These are phyloP conservation scores for Fusarium nelsonii DNA, from an alignment of 2,329 filamentous ascomycete genomes.

Conservation along the genomic window DNA sequence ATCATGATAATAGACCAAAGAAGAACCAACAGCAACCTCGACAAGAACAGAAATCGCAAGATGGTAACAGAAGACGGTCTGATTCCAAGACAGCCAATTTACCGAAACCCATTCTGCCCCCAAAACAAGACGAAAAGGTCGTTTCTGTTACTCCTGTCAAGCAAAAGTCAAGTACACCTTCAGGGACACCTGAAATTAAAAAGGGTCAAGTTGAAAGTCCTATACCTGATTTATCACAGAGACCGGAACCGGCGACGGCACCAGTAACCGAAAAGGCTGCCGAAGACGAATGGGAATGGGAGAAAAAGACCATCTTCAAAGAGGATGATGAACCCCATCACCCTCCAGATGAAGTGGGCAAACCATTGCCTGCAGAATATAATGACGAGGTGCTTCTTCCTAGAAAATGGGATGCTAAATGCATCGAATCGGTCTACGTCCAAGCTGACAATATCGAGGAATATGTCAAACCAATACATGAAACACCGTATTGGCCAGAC, in stretches of 20 bases:
- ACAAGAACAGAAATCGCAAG: slow-evolving; percentile 47
- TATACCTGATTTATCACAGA: slow-evolving; percentile 16
- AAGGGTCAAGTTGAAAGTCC: slow-evolving; percentile 19
- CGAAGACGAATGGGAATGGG: slow-evolving; percentile 55
- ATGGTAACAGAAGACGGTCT: slow-evolving; percentile 27
- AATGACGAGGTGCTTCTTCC: slow-evolving; percentile 61
- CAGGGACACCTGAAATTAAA: slow-evolving; percentile 17
- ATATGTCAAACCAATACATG: slow-evolving; percentile 58
- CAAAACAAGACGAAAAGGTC: slow-evolving; percentile 50
- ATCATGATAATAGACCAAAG: slow-evolving; percentile 49
- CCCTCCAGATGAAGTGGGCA: slow-evolving; percentile 61
- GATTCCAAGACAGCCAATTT: slow-evolving; percentile 18
- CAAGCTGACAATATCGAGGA: slow-evolving; percentile 58
- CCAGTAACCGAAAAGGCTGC: slow-evolving; percentile 14
- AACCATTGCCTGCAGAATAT: slow-evolving; percentile 58
- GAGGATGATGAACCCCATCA: slow-evolving; percentile 50
- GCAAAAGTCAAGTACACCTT: slow-evolving; percentile 18
- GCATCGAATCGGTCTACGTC: slow-evolving; percentile 60
- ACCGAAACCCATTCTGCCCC: slow-evolving; percentile 37
- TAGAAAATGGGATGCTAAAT: slow-evolving; percentile 57
- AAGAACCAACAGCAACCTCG: slow-evolving; percentile 41
- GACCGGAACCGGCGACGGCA: slow-evolving; percentile 5
- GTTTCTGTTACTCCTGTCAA: not conserved
- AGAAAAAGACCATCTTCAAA: slow-evolving; percentile 55
- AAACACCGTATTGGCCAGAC: slow-evolving; percentile 56